phyloP scores from a whole-genome alignment of 225 moss, liverwort and hornwort genomes.

The Pseudisothecium myosuroides region DNA sequence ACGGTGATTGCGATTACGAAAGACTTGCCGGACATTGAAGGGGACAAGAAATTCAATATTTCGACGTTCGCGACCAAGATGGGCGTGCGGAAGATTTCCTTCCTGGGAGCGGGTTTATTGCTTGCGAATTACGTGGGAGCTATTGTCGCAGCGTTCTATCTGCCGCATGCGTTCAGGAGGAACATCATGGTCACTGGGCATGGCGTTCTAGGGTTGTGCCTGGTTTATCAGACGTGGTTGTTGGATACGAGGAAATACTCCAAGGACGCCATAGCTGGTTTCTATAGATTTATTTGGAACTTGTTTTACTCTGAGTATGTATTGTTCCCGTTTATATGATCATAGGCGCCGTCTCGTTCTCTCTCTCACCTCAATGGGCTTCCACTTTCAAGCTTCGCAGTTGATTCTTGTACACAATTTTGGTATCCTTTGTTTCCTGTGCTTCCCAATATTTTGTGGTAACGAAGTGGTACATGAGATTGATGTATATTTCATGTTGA shows the following conservation, averaged over 20 bases:
- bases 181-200: constrained; percentile 64
- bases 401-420: neutral
- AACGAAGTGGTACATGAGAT: neutral
- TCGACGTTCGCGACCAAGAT: constrained; percentile 75
- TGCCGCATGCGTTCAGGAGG: constrained; percentile 58
- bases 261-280: constrained; percentile 63
- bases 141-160: constrained; percentile 43
- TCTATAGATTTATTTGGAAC: constrained; percentile 92
- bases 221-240: constrained; percentile 80
- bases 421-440: neutral
- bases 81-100: constrained; percentile 66
- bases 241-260: constrained; percentile 59
- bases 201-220: constrained; percentile 34
- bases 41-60: constrained; percentile 76
- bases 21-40: constrained; percentile 81
- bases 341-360: neutral
- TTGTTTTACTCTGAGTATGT: constrained; percentile 82
- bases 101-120: constrained; percentile 58
- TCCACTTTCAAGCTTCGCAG: neutral
- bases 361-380: neutral
- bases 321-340: constrained; percentile 67
- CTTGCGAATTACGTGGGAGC: constrained; percentile 77
- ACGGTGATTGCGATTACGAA: constrained; percentile 94
- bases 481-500: neutral
- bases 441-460: neutral